These are phyloP conservation scores for Pulveroboletus frians DNA, from an alignment of 768 basidiomycete species.

Conservation along the genomic window DNA sequence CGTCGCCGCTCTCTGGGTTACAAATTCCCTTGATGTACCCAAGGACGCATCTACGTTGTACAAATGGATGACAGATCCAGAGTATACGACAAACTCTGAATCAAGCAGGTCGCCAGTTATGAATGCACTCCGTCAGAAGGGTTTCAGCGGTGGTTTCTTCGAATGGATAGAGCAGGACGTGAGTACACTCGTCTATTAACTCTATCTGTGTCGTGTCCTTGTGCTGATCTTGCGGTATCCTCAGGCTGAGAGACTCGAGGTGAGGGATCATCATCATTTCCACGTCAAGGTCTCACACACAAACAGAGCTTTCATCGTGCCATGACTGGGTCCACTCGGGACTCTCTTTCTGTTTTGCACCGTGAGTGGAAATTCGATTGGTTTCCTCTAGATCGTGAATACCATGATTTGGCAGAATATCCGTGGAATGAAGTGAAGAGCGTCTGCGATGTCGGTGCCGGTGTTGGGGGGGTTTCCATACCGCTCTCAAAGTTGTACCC, in stretches of 20 bases:
- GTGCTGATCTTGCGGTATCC: not conserved
- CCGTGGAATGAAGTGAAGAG: slow-evolving; percentile 23
- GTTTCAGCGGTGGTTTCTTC: slow-evolving; percentile 16
- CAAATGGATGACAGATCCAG: slow-evolving; percentile 23
- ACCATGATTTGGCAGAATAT: slow-evolving; percentile 13
- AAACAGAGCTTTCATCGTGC: slow-evolving; percentile 20
- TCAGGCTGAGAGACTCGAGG: slow-evolving; percentile 15
- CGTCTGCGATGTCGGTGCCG: not conserved
- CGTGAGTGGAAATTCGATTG: slow-evolving; percentile 9
- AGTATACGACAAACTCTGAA: slow-evolving; percentile 21
- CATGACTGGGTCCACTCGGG: slow-evolving; percentile 21
- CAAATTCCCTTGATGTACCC: slow-evolving; percentile 8
- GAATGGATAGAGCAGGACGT: slow-evolving; percentile 24
- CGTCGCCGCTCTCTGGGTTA: slow-evolving; percentile 6
- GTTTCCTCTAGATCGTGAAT: not conserved
- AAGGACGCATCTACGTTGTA: slow-evolving; percentile 16
- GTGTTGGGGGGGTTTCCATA: slow-evolving; percentile 26
- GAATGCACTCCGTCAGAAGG: slow-evolving; percentile 16
- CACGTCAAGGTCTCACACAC: not conserved
- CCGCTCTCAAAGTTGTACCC: slow-evolving; percentile 25
- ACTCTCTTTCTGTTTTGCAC: slow-evolving; percentile 20
- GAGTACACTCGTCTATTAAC: not conserved
- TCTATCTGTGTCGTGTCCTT: not conserved
- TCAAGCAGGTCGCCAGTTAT: slow-evolving; percentile 20
- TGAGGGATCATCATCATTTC: not conserved